Evolutionary conservation across 495 filamentous ascomycete genomes (phyloP).

Genomic region (Podospora didyma): DNA sequence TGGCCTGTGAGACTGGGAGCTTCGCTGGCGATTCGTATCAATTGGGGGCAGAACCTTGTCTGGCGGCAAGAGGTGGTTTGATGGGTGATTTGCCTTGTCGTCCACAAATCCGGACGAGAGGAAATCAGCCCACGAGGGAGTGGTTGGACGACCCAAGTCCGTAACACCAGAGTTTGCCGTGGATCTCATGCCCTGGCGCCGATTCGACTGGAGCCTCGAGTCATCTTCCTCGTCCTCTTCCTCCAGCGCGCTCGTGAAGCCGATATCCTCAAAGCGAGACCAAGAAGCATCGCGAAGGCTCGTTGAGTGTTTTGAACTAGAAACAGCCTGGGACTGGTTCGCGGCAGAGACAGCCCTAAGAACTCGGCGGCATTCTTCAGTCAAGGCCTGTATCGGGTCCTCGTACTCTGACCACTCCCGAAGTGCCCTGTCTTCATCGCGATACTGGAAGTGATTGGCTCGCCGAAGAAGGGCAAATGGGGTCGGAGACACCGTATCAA

Average conservation of each 20-base stretch:
- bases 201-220: constrained; percentile 27
- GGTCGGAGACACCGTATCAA: constrained; percentile 91
- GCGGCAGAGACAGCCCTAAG: constrained; percentile 81
- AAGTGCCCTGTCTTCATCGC: constrained; percentile 78
- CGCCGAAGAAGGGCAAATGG: constrained; percentile 87
- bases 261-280: constrained; percentile 95
- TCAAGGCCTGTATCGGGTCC: constrained; percentile 82
- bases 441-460: constrained; percentile 92
- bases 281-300: constrained; percentile 81
- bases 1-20: constrained; percentile 82
- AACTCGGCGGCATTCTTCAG: constrained; percentile 89
- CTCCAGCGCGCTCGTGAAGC: constrained; percentile 75
- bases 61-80: constrained; percentile 71
- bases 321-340: constrained; percentile 70
- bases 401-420: constrained; percentile 83
- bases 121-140: constrained; percentile 97
- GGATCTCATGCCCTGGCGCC: constrained; percentile 47
- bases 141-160: constrained; percentile 76
- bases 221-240: constrained; percentile 66
- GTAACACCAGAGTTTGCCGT: constrained; percentile 59
- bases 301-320: constrained; percentile 62
- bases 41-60: constrained; percentile 91
- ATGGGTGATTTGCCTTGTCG: constrained; percentile 51
- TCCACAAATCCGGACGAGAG: constrained; percentile 88
- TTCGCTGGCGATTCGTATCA: constrained; percentile 66